A percentile compares a stretch with the other conserved stretches of the same genome.
Evolutionary conservation across 352 stramenopile genomes (phyloP).

Genomic region (Phytophthora sp.): DNA sequence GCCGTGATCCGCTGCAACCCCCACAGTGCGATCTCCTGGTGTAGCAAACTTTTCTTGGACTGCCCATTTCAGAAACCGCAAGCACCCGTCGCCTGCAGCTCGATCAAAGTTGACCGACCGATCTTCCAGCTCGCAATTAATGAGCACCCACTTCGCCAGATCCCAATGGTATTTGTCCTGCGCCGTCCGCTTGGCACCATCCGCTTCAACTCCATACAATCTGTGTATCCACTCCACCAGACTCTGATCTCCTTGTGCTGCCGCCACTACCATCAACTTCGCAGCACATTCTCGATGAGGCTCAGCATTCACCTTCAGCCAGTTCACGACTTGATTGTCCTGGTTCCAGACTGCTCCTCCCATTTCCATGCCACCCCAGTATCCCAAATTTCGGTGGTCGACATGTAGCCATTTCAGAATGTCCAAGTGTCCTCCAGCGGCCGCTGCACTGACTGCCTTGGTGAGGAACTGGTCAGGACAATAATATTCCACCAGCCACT

Average conservation of each 20-base stretch:
- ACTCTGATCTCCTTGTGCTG: constrained; percentile 6
- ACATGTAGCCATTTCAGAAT: constrained; percentile 22
- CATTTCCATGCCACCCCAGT: constrained; percentile 14
- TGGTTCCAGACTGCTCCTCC: constrained; percentile 6
- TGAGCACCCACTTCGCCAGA: constrained; percentile 4
- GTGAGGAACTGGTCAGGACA: constrained; percentile 18
- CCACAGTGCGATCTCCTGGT: constrained; percentile 13
- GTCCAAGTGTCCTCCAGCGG: constrained; percentile 11
- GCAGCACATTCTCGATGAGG: constrained; percentile 7
- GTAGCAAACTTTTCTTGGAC: neutral
- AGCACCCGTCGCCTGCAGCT: constrained; percentile 7
- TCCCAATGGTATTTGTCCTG: constrained; percentile 15
- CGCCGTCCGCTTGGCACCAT: constrained; percentile 7
- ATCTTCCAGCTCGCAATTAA: constrained; percentile 18
- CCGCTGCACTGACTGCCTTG: constrained; percentile 10
- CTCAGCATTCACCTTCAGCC: constrained; percentile 8
- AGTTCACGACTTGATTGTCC: constrained; percentile 3
- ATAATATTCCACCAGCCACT: constrained; percentile 20
- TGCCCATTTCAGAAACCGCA: constrained; percentile 21
- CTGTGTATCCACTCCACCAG: constrained; percentile 12
- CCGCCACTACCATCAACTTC: constrained; percentile 14
- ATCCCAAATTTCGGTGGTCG: constrained; percentile 5
- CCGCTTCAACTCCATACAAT: constrained; percentile 1
- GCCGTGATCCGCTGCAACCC: constrained; percentile 13
- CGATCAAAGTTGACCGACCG: constrained; percentile 16